Conservation (phyloP, 2,329 filamentous ascomycete species). For the Sclerotinia borealis region DNA sequence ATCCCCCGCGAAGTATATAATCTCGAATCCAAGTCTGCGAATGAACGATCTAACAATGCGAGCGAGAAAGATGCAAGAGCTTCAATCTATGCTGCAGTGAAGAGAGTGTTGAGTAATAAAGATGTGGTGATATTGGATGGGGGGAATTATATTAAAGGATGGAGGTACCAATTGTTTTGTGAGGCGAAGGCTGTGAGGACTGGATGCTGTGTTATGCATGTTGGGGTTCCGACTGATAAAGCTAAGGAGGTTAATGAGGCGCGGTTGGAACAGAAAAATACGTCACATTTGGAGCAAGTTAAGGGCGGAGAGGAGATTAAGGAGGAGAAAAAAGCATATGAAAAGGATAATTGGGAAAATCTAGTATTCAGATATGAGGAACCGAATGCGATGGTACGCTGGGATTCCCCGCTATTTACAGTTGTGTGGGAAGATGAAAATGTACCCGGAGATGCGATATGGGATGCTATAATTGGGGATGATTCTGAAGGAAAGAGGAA, state of each 20-base stretch:
- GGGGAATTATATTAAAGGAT: conserved; percentile 85
- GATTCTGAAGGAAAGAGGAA: conserved; percentile 56
- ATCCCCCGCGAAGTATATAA: conserved; percentile 68
- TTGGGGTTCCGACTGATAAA: conserved; percentile 50
- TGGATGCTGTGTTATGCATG: conserved; percentile 66
- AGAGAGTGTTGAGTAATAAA: conserved; percentile 63
- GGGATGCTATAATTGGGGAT: conserved; percentile 61
- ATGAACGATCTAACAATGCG: conserved; percentile 64
- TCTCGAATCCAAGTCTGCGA: conserved; percentile 49
- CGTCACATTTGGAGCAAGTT: conserved; percentile 15
- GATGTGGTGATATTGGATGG: conserved; percentile 77
- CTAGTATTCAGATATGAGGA: conserved; percentile 70
- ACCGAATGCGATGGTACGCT: conserved; percentile 76
- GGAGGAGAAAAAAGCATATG: conserved; percentile 30
- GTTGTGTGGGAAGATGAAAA: conserved; percentile 69
- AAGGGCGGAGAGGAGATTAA: conserved; percentile 25
- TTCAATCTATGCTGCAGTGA: conserved; percentile 69
- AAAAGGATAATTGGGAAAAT: conserved; percentile 31
- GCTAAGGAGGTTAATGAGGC: conserved; percentile 54
- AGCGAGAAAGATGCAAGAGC: conserved; percentile 79
- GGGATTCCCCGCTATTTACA: conserved; percentile 79
- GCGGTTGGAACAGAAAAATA: conserved; percentile 38
- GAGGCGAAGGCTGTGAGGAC: conserved; percentile 76
- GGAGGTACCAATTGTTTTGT: conserved; percentile 80
- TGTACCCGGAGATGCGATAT: conserved; percentile 62